Conservation (phyloP, 164 flowering plant genomes). For the Sextonia rubra region DNA sequence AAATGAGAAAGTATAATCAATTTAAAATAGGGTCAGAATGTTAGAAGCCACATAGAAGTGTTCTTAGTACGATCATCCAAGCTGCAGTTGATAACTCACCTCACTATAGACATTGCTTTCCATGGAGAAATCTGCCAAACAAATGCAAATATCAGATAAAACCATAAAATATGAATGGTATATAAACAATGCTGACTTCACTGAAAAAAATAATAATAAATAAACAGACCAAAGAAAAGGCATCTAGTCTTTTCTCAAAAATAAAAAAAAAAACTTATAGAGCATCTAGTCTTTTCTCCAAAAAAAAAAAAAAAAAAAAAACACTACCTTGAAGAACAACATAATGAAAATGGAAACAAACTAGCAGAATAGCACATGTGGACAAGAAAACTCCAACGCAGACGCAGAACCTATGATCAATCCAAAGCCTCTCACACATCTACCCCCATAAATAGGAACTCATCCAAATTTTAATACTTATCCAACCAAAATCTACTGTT, state of each 20-base stretch:
- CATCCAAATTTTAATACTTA: no score
- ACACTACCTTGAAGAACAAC: no score
- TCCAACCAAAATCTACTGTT: no score
- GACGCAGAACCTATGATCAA: no score
- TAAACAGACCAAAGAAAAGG: neutral
- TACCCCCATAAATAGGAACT: no score
- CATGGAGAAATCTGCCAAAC: slow-evolving; percentile 38
- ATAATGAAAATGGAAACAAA: no score
- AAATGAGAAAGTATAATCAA: neutral
- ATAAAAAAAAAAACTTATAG: no score
- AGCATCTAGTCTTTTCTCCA: no score
- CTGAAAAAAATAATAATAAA: neutral
- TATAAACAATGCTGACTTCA: neutral
- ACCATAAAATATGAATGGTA: neutral
- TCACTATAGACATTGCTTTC: slow-evolving; percentile 34
- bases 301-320: no score
- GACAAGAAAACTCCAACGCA: no score
- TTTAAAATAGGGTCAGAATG: neutral
- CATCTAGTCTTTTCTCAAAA: neutral
- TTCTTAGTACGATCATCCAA: slow-evolving; percentile 2
- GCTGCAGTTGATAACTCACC: slow-evolving; percentile 37
- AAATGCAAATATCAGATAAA: slow-evolving; percentile 17
- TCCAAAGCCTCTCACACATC: no score
- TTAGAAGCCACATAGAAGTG: neutral
- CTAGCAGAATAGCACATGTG: no score